A percentile compares a stretch with the other conserved stretches of the same genome.
phyloP scores from a whole-genome alignment of 2,329 filamentous ascomycete species.

The Ceratocystis albifundus region DNA sequence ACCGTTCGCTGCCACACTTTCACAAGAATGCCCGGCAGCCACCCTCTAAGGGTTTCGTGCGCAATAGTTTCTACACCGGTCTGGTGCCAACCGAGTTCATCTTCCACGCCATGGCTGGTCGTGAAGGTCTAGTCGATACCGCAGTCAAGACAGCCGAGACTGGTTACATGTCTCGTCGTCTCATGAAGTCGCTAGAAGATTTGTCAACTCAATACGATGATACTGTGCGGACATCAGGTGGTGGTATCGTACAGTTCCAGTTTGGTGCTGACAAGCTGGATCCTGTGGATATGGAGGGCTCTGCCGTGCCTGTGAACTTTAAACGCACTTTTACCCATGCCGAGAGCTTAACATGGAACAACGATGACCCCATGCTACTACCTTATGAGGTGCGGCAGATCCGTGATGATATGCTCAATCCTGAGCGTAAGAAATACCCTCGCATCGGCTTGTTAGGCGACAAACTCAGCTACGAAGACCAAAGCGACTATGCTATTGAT shows the following conservation, averaged over 20 bases:
- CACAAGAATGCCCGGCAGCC: constrained; percentile 84
- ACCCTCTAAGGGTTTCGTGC: constrained; percentile 92
- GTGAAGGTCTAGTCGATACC: constrained; percentile 97
- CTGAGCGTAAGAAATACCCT: constrained; percentile 53
- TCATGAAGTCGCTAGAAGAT: constrained; percentile 98
- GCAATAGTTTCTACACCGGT: constrained; percentile 93
- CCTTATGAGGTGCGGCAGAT: constrained; percentile 61
- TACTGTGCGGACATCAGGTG: constrained; percentile 83
- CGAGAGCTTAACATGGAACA: constrained; percentile 65
- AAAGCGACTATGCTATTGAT: constrained; percentile 57
- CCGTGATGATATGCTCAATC: constrained; percentile 55
- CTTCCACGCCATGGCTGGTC: constrained; percentile 95
- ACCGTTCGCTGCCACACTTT: constrained; percentile 88
- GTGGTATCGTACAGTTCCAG: constrained; percentile 87
- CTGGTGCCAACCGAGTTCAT: constrained; percentile 85
- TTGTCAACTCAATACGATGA: constrained; percentile 87
- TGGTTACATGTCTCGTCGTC: constrained; percentile 92
- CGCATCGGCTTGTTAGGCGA: constrained; percentile 51
- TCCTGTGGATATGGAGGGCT: constrained; percentile 94
- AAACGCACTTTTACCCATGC: constrained; percentile 78
- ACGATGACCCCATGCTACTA: constrained; percentile 59
- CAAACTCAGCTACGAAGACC: constrained; percentile 56
- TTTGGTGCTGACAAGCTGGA: constrained; percentile 94
- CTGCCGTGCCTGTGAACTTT: constrained; percentile 84
- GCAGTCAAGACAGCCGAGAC: constrained; percentile 98